A percentile compares a stretch with the other conserved stretches of the same genome.
These are phyloP conservation scores for Phycomyces blakesleeanus DNA, from an alignment of 192 early-diverging fungal genomes.

Conservation along the genomic window DNA sequence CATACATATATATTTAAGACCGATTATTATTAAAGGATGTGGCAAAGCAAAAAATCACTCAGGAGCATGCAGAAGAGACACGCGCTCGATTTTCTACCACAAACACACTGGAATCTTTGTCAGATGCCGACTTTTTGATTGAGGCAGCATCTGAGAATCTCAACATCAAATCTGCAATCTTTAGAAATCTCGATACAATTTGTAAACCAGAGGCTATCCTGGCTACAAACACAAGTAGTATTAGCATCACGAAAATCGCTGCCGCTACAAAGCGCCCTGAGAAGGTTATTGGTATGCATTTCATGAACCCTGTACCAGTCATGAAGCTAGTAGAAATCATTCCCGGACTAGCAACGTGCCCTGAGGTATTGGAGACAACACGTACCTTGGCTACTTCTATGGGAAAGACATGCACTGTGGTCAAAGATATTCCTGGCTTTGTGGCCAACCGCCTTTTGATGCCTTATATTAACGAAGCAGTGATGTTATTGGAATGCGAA, in stretches of 20 bases:
- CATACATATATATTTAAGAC: slow-evolving; percentile 56
- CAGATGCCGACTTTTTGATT: slow-evolving; percentile 79
- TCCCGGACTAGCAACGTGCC: slow-evolving; percentile 83
- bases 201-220: slow-evolving; percentile 73
- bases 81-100: slow-evolving; percentile 62
- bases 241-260: slow-evolving; percentile 96
- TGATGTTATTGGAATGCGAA: slow-evolving; percentile 79
- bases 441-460: slow-evolving; percentile 96
- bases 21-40: slow-evolving; percentile 86
- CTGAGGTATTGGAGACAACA: slow-evolving; percentile 68
- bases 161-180: slow-evolving; percentile 78
- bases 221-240: slow-evolving; percentile 95
- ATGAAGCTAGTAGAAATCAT: slow-evolving; percentile 98
- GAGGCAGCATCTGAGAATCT: slow-evolving; percentile 91
- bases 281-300: slow-evolving; percentile 97
- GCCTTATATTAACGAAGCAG: slow-evolving; percentile 99
- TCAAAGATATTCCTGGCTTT: slow-evolving; percentile 91
- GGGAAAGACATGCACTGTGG: slow-evolving; percentile 91
- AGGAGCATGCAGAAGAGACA: slow-evolving; percentile 62
- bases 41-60: slow-evolving; percentile 80
- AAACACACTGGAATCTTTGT: slow-evolving; percentile 56
- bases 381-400: slow-evolving; percentile 73
- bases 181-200: slow-evolving; percentile 67
- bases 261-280: slow-evolving; percentile 79
- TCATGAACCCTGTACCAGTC: slow-evolving; percentile 97